These are phyloP conservation scores for Phytophthora multivora DNA, from an alignment of 352 stramenopile genomes.

Conservation along the genomic window DNA sequence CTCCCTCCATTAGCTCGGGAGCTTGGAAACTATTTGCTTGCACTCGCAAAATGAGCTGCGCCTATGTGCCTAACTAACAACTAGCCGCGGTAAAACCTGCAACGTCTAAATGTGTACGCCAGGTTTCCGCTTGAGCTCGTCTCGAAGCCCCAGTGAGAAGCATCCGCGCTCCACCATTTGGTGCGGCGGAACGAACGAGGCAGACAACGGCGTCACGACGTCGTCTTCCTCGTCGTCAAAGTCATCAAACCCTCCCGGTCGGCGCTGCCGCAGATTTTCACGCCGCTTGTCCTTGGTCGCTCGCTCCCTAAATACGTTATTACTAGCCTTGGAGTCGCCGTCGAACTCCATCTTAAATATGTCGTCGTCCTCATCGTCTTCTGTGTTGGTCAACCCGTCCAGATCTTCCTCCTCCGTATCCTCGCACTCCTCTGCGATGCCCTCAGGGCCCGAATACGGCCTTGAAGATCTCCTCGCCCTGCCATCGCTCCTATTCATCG, in stretches of 20 bases:
- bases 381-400: conserved; percentile 35
- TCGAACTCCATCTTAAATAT: conserved; percentile 87
- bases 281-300: conserved; percentile 7
- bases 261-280: conserved; percentile 13
- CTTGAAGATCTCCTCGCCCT: conserved; percentile 11
- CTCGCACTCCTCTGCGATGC: conserved; percentile 40
- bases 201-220: conserved; percentile 43
- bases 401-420: conserved; percentile 51
- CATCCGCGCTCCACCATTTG: conserved; percentile 72
- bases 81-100: conserved; percentile 11
- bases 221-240: conserved; percentile 33
- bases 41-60: conserved; percentile 12
- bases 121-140: conserved; percentile 72
- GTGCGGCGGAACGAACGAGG: conserved; percentile 78
- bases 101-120: conserved; percentile 16
- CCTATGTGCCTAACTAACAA: conserved; percentile 16
- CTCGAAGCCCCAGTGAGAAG: conserved; percentile 72
- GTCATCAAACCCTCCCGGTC: conserved; percentile 24
- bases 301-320: conserved; percentile 35
- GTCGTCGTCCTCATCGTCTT: conserved; percentile 46
- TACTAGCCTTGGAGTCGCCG: conserved; percentile 22
- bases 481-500: conserved; percentile 9
- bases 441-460: conserved; percentile 21
- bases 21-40: conserved; percentile 3
- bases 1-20: neutral